These are phyloP conservation scores for Rutstroemia sp. DNA, from an alignment of 2,329 filamentous ascomycete genomes.

Conservation along the genomic window DNA sequence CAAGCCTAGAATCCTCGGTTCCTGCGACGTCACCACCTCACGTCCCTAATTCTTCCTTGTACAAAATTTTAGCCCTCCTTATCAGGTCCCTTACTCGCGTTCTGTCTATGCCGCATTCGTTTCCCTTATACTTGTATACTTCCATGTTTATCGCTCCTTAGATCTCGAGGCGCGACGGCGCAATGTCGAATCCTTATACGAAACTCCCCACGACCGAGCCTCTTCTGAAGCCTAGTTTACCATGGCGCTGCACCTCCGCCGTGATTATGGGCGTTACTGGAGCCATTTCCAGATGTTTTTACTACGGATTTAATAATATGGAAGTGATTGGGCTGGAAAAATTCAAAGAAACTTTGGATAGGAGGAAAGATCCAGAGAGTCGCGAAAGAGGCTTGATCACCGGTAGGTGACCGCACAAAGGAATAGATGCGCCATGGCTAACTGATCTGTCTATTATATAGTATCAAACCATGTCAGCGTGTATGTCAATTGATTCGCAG, in stretches of 20 bases:
- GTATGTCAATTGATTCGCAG: slow-evolving; percentile 46
- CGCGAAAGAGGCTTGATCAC: slow-evolving; percentile 76
- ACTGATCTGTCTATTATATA: slow-evolving; percentile 29
- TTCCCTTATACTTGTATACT: too few relatives aligned
- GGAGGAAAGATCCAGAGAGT: slow-evolving; percentile 55
- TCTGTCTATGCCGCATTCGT: too few relatives aligned
- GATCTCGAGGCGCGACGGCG: background rate
- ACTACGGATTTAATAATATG: slow-evolving; percentile 66
- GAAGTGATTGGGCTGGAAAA: slow-evolving; percentile 69
- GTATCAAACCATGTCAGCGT: slow-evolving; percentile 86
- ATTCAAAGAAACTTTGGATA: slow-evolving; percentile 71
- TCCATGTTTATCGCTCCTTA: too few relatives aligned
- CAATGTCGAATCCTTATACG: slow-evolving; percentile 8
- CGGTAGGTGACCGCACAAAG: slow-evolving; percentile 38
- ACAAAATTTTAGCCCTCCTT: too few relatives aligned
- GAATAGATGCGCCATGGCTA: too few relatives aligned
- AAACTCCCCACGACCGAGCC: slow-evolving; percentile 2
- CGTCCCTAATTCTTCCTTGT: too few relatives aligned
- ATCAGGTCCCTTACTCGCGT: too few relatives aligned
- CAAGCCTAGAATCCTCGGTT: too few relatives aligned
- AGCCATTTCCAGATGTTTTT: slow-evolving; percentile 63
- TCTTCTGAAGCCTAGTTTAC: slow-evolving; percentile 31
- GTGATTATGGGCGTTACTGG: slow-evolving; percentile 68
- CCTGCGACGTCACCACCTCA: too few relatives aligned
- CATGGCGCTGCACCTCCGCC: slow-evolving; percentile 69